phyloP scores from a whole-genome alignment of 1,284 basidiomycete genomes.

The Irpex rosettiformis region DNA sequence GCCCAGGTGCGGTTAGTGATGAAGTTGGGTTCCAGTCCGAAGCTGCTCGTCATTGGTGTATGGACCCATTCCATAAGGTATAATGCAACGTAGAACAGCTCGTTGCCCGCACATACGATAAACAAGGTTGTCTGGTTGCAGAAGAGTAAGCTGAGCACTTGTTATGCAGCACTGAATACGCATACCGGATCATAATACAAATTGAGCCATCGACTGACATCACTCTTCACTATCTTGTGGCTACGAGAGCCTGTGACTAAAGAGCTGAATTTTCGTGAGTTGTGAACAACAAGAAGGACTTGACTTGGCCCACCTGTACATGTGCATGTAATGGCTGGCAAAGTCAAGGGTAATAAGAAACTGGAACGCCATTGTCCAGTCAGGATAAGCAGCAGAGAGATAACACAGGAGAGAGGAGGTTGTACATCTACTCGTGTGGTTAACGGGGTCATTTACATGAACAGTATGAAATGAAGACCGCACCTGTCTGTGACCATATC shows the following conservation, averaged over 20 bases:
- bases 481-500: slow-evolving; percentile 99
- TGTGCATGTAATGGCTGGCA: slow-evolving; percentile 99
- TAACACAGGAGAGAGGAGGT: slow-evolving; percentile 95
- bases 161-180: slow-evolving; percentile 11
- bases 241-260: slow-evolving; percentile 89
- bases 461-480: slow-evolving; percentile 21
- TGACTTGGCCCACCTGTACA: slow-evolving; percentile 81
- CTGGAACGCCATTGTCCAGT: slow-evolving; percentile 84
- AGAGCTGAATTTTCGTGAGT: slow-evolving; percentile 56
- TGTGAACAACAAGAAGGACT: neutral
- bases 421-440: slow-evolving; percentile 69
- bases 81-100: slow-evolving; percentile 93
- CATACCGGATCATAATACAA: slow-evolving; percentile 91
- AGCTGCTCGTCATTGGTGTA: slow-evolving; percentile 43
- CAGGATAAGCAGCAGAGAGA: slow-evolving; percentile 86
- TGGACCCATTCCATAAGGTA: slow-evolving; percentile 91
- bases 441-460: neutral
- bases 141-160: neutral
- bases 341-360: slow-evolving; percentile 97
- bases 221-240: slow-evolving; percentile 89
- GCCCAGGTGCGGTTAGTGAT: slow-evolving; percentile 71
- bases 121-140: slow-evolving; percentile 76
- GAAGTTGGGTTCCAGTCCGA: slow-evolving; percentile 39
- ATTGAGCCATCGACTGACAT: slow-evolving; percentile 90
- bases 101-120: slow-evolving; percentile 95